These are phyloP conservation scores for Mortierella polycephala DNA, from an alignment of 371 early-diverging fungal genomes.

Conservation along the genomic window DNA sequence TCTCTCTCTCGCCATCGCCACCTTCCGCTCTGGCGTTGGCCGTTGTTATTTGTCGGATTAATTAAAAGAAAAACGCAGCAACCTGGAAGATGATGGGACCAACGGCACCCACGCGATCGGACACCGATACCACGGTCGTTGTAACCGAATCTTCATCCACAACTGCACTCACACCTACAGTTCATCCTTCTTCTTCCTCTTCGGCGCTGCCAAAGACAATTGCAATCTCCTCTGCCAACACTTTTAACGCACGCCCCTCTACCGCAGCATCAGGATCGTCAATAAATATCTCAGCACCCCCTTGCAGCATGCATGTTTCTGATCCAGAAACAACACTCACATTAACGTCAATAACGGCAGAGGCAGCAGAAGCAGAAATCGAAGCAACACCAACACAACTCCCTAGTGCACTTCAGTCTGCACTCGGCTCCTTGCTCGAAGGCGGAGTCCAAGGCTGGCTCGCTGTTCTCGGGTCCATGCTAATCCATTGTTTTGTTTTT, in stretches of 20 bases:
- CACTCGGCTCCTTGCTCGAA: slow-evolving; percentile 7
- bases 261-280: too few species aligned
- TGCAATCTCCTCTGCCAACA: too few species aligned
- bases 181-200: background rate
- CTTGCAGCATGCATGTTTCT: too few species aligned
- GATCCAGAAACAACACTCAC: too few species aligned
- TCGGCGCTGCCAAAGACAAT: background rate
- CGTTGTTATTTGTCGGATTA: background rate
- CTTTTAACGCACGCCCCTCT: too few species aligned
- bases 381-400: background rate
- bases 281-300: too few species aligned
- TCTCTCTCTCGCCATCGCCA: background rate
- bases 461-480: slow-evolving; percentile 36
- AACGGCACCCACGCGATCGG: background rate
- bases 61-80: background rate
- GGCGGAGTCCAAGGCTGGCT: slow-evolving; percentile 40
- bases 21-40: background rate
- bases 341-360: background rate
- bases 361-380: background rate
- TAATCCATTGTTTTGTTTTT: slow-evolving; percentile 47
- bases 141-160: background rate
- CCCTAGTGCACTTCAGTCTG: background rate
- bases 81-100: background rate
- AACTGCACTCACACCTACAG: too few species aligned
- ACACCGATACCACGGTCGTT: background rate